phyloP scores from a whole-genome alignment of 208 protist species.

The Crithidia acanthocephali region DNA sequence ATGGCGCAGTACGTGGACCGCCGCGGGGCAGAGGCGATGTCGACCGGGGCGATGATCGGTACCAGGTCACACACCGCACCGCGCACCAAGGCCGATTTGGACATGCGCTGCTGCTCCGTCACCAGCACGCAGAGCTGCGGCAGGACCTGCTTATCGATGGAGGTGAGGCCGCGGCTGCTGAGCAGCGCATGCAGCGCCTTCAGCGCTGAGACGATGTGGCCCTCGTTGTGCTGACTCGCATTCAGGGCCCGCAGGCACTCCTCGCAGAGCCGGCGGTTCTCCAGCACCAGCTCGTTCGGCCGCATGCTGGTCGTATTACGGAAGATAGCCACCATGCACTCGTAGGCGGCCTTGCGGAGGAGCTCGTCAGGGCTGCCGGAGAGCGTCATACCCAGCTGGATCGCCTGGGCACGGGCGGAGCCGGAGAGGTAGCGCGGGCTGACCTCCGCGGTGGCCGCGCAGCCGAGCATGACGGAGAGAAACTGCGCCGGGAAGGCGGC shows the following conservation, averaged over 20 bases:
- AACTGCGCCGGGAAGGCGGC: conserved; percentile 71
- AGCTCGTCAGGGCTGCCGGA: conserved; percentile 62
- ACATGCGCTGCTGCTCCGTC: conserved; percentile 84
- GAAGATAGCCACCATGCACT: conserved; percentile 87
- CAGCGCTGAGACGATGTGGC: conserved; percentile 74
- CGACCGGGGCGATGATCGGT: conserved; percentile 84
- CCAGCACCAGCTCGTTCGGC: conserved; percentile 81
- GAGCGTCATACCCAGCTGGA: conserved; percentile 80
- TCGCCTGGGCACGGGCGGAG: conserved; percentile 58
- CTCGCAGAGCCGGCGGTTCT: conserved; percentile 82
- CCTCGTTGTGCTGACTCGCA: conserved; percentile 84
- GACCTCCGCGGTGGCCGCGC: conserved; percentile 72
- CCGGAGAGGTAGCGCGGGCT: conserved; percentile 77
- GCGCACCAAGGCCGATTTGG: conserved; percentile 79
- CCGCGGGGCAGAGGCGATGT: conserved; percentile 65
- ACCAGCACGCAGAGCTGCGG: conserved; percentile 86
- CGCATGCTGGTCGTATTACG: conserved; percentile 67
- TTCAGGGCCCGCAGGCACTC: conserved; percentile 80
- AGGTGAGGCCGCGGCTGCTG: conserved; percentile 67
- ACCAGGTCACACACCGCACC: conserved; percentile 84
- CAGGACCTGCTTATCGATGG: conserved; percentile 76
- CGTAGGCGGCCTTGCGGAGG: conserved; percentile 73
- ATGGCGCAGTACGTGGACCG: conserved; percentile 83
- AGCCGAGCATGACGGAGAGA: conserved; percentile 77
- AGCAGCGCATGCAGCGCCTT: conserved; percentile 81